Evolutionary conservation across 306 rosid species (phyloP).

Genomic region (Dalbergia cultrata): DNA sequence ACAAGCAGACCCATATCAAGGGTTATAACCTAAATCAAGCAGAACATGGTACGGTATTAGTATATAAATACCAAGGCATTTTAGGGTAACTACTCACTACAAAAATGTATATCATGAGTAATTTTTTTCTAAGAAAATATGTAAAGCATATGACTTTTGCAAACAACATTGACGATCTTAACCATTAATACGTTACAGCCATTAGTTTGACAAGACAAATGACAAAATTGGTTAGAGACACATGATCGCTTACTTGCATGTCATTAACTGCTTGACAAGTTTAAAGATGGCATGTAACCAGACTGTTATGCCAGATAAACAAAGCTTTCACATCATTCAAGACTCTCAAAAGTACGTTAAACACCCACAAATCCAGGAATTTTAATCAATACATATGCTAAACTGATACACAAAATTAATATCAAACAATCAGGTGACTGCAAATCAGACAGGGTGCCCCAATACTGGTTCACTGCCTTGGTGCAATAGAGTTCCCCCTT

Average conservation of each 20-base stretch:
- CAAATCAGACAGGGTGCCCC: background rate
- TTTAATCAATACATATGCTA: background rate
- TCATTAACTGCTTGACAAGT: background rate
- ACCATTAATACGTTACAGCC: conserved; percentile 2
- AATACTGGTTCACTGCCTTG: background rate
- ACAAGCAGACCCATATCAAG: conserved; percentile 98
- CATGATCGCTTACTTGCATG: background rate
- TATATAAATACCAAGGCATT: background rate
- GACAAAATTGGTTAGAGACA: background rate
- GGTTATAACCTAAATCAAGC: conserved; percentile 78
- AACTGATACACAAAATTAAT: background rate
- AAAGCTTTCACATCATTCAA: conserved; percentile 22
- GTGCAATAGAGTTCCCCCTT: background rate
- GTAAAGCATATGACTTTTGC: background rate
- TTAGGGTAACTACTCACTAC: background rate
- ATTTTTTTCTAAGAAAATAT: too few species aligned
- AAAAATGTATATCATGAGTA: background rate
- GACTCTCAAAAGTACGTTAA: background rate
- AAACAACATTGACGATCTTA: conserved; percentile 1
- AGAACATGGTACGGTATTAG: conserved; percentile 31
- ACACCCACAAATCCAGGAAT: conserved; percentile 10
- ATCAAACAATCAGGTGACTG: background rate
- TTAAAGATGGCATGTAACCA: background rate
- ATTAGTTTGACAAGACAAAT: background rate
- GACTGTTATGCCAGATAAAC: background rate